Conservation (phyloP, 129 eudicot species). For the Artemisia argyi region DNA sequence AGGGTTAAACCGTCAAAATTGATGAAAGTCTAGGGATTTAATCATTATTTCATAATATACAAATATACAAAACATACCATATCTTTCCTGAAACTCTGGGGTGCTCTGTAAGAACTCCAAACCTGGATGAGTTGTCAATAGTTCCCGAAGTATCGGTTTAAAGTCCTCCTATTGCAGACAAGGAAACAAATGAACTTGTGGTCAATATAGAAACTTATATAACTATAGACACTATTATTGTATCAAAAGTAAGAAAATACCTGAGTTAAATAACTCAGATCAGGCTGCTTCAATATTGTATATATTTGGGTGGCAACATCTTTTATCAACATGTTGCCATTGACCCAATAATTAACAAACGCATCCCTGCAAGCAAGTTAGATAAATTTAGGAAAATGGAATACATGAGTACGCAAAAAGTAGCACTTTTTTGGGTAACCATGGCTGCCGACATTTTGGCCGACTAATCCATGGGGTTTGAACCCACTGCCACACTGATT, state of each 20-base stretch:
- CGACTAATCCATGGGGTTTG: too few species aligned
- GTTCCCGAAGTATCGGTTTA: conserved; percentile 86
- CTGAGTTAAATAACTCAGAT: conserved; percentile 65
- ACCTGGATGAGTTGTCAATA: conserved; percentile 91
- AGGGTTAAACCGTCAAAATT: too few species aligned
- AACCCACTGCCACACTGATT: too few species aligned
- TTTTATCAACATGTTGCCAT: conserved; percentile 75
- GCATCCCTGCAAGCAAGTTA: conserved; percentile 60
- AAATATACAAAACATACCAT: conserved; percentile 46
- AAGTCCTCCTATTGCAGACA: conserved; percentile 70
- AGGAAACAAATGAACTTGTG: not conserved
- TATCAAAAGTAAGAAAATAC: conserved; percentile 29
- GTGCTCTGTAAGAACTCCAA: conserved; percentile 89
- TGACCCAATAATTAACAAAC: conserved; percentile 88
- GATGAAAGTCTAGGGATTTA: too few species aligned
- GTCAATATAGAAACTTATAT: not conserved
- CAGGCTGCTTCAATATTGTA: conserved; percentile 79
- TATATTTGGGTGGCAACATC: conserved; percentile 75
- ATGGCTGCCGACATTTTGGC: too few species aligned
- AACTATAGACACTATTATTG: not conserved
- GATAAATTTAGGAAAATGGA: not conserved
- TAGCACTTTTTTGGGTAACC: too few species aligned
- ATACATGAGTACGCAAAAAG: not conserved
- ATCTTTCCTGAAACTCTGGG: conserved; percentile 97
- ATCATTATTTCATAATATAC: not conserved